A percentile compares a stretch with the other conserved stretches of the same genome.
phyloP scores from a whole-genome alignment of 768 basidiomycete species.

The Pholiota molesta region DNA sequence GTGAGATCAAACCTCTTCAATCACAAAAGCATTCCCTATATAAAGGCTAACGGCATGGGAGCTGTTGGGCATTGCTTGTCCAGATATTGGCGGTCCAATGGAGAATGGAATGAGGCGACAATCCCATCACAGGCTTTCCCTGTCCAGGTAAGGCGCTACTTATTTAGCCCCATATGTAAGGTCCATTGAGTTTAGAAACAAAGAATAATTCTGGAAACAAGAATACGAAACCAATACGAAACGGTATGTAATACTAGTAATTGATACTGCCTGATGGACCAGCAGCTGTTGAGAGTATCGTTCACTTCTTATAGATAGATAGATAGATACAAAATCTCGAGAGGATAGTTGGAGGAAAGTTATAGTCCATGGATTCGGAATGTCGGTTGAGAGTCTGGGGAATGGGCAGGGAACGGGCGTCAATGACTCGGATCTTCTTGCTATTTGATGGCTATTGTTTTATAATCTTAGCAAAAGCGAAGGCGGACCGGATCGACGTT shows the following conservation, averaged over 20 bases:
- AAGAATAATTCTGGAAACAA: too few species aligned
- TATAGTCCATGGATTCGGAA: background rate
- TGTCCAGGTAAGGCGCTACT: background rate
- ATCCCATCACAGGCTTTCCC: background rate
- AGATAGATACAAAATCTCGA: too few species aligned
- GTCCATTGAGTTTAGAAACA: too few species aligned
- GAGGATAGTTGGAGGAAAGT: too few species aligned
- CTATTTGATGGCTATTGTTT: background rate
- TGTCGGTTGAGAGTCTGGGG: background rate
- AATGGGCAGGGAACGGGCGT: background rate
- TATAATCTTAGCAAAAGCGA: background rate
- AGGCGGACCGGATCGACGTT: background rate
- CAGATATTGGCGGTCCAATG: background rate
- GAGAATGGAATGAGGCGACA: background rate
- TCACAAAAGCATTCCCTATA: background rate
- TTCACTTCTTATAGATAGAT: too few species aligned
- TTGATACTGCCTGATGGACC: too few species aligned
- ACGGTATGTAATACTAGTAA: too few species aligned
- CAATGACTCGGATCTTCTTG: background rate
- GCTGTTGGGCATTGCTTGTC: background rate
- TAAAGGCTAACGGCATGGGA: background rate
- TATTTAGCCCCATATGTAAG: background rate
- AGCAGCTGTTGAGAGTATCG: too few species aligned
- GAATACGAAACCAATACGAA: too few species aligned
- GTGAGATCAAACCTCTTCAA: background rate